Evolutionary conservation across 345 rosid genomes (phyloP), one percentile per base, ranked within the genome.

Genomic region (Linum trigynum): DNA sequence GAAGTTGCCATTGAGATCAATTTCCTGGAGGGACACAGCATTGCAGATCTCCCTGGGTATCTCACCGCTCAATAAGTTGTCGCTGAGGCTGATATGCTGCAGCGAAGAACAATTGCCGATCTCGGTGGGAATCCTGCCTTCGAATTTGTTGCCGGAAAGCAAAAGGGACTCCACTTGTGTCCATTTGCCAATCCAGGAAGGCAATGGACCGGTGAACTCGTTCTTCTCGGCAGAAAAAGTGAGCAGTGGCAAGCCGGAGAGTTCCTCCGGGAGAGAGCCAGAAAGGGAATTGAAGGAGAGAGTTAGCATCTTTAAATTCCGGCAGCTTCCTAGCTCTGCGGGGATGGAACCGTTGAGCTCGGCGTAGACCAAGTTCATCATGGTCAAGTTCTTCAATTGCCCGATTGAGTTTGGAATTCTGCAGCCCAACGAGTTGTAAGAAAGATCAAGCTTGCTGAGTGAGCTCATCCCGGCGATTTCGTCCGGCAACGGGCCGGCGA

Each of bases 141-240:
- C 57, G 57, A 90, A 83, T 32, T 64, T 72, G 66, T 94, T 90
- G 73, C 75, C 74, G 0, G 91, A 75, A 1, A 91, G 83, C 37
- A 84, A 71, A 55, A 94, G 80, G 0, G 96, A 90, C 4, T 84
- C 83, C 32, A 85, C 61, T 32, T 74, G 74, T 39, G 69, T 77
- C 95, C 89, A 88, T 59, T 80, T 76, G 11, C 96, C 89, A 11
- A 91, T 64, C 97, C 97, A 94, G 9, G 85, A 61, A 5, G 97
- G 95, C 66, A 90, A 60, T 14, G 72, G 56, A 15, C 96, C 96
- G 0, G 96, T 84, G 16, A 94, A 86, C 59, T 74, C 80, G 72
- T 94, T 94, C 79, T 71, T 81, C 38, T 94, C 96, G 14, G 84
- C 91, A 2, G 92, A 75, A 65, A 94, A 88, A 1, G 95, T 73